Conservation (phyloP, 495 filamentous ascomycete genomes). For the Penicillium coffeae region DNA sequence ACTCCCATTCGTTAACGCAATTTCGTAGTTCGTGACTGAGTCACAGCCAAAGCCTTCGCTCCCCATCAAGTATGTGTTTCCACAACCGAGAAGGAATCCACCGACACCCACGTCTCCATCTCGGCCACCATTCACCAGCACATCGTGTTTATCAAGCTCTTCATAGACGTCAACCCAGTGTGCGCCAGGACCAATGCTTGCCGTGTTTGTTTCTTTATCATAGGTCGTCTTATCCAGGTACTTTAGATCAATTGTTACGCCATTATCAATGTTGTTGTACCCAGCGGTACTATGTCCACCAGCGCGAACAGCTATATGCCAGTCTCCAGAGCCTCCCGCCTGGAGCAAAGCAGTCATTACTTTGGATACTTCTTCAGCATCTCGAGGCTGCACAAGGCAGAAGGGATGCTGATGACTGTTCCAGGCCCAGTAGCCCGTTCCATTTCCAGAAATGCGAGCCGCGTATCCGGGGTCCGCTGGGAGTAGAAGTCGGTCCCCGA, state of each 20-base stretch:
- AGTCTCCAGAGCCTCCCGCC: conserved; percentile 17
- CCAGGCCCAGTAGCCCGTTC: conserved; percentile 23
- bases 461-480: not conserved
- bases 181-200: conserved; percentile 39
- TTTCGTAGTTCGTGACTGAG: conserved; percentile 45
- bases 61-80: not conserved
- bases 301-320: conserved; percentile 45
- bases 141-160: conserved; percentile 25
- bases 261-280: conserved; percentile 37
- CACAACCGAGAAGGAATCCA: conserved; percentile 39
- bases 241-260: conserved; percentile 50
- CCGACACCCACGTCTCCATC: conserved; percentile 40
- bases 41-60: conserved; percentile 42
- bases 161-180: conserved; percentile 44
- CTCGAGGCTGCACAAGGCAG: conserved; percentile 32
- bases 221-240: conserved; percentile 40
- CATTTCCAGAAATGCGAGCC: not conserved
- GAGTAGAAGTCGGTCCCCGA: not conserved
- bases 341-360: conserved; percentile 26
- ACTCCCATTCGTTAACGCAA: conserved; percentile 49
- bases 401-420: conserved; percentile 31
- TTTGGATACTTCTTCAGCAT: conserved; percentile 31
- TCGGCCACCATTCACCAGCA: conserved; percentile 38
- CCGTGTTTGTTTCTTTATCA: conserved; percentile 29
- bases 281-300: conserved; percentile 44